Conservation (phyloP, 805 yeast genomes). For the Debaryomyces prosopidis region DNA sequence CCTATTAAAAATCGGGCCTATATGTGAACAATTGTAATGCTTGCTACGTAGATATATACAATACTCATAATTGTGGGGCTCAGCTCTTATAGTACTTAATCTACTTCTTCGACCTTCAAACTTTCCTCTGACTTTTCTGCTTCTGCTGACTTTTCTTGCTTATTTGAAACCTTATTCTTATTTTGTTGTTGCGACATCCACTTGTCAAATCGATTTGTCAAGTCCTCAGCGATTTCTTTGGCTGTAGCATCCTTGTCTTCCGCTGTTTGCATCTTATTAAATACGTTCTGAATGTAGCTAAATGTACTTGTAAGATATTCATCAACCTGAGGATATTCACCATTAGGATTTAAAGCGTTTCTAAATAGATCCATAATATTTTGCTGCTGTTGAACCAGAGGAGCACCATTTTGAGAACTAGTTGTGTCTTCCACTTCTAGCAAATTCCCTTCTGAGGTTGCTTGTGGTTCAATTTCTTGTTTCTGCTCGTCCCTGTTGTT, state of each 20-base stretch:
- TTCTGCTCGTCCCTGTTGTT: not conserved
- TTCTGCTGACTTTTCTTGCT: conserved; percentile 2
- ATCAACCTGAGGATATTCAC: conserved; percentile 26
- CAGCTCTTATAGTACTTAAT: not conserved
- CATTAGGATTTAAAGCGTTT: conserved; percentile 27
- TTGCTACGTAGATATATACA: too few species aligned
- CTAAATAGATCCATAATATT: not conserved
- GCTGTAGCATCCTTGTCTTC: conserved; percentile 35
- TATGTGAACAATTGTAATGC: too few species aligned
- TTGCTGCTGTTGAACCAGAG: not conserved
- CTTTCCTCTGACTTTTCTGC: conserved; percentile 5
- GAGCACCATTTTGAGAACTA: not conserved
- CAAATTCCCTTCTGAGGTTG: not conserved
- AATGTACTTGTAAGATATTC: conserved; percentile 27
- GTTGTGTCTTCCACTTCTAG: conserved; percentile 1
- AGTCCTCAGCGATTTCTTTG: conserved; percentile 35
- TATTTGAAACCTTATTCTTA: conserved; percentile 4
- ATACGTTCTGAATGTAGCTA: conserved; percentile 24
- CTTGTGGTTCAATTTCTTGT: not conserved
- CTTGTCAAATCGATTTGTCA: conserved; percentile 22
- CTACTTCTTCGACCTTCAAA: not conserved
- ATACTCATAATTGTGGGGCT: too few species aligned
- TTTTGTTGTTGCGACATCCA: conserved; percentile 25
- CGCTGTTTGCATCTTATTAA: conserved; percentile 29
- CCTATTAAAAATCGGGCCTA: too few species aligned